Evolutionary conservation across 306 rosid species (phyloP).

Genomic region (Acmispon strigosus): DNA sequence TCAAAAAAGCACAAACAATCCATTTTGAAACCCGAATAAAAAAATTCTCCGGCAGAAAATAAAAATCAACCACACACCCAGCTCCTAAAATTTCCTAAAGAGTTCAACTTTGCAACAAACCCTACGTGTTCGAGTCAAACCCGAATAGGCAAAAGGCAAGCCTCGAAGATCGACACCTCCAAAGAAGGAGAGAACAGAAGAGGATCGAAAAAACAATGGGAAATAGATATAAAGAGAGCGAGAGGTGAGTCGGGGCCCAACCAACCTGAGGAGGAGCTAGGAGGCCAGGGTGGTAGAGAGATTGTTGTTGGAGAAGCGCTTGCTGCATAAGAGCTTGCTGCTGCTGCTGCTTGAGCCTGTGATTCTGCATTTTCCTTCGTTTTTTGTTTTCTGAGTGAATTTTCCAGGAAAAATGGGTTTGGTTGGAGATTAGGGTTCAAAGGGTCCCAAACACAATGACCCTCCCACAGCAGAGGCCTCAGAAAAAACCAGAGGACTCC

Average conservation of each 20-base stretch:
- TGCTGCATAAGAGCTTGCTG: constrained; percentile 99
- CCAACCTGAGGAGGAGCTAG: constrained; percentile 96
- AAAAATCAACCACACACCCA: background rate
- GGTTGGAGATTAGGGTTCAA: constrained; percentile 59
- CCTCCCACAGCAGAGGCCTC: constrained; percentile 34
- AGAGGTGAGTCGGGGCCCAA: background rate
- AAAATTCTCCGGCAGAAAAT: background rate
- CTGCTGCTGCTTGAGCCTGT: constrained; percentile 91
- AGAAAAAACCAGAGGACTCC: constrained; percentile 19
- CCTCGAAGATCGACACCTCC: background rate
- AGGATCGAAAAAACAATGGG: background rate
- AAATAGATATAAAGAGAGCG: background rate
- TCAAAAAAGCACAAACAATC: background rate
- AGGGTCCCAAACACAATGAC: constrained; percentile 18
- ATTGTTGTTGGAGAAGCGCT: constrained; percentile 92
- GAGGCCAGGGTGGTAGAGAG: constrained; percentile 94
- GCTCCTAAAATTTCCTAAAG: background rate
- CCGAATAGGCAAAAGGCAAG: background rate
- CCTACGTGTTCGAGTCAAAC: constrained; percentile 19
- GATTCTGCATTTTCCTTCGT: constrained; percentile 82
- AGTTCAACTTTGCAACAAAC: background rate
- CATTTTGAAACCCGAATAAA: background rate
- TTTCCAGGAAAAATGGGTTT: constrained; percentile 26
- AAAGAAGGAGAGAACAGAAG: background rate
- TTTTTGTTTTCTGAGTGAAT: constrained; percentile 14